These are phyloP conservation scores for Nicotiana paniculata DNA, from an alignment of 257 asterid species.

Conservation along the genomic window DNA sequence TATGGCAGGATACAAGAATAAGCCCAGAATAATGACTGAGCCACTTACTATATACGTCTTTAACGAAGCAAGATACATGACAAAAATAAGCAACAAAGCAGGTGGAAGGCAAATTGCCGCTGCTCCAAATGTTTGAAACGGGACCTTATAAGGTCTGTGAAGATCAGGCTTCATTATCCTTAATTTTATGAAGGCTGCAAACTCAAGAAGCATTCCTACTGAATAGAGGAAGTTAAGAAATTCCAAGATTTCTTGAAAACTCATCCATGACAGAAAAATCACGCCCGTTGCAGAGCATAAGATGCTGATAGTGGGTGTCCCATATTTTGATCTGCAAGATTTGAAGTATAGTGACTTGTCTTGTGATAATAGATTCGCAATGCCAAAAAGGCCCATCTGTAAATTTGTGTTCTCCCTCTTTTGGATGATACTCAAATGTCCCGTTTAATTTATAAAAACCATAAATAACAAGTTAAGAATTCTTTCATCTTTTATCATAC, in stretches of 20 bases:
- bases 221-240: conserved; percentile 90
- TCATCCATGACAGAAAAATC: conserved; percentile 88
- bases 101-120: conserved; percentile 74
- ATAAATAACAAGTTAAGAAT: neutral
- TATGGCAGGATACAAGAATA: conserved; percentile 43
- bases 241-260: conserved; percentile 86
- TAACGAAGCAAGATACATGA: conserved; percentile 73
- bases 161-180: conserved; percentile 70
- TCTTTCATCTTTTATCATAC: neutral
- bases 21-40: conserved; percentile 46
- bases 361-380: neutral
- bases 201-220: conserved; percentile 80
- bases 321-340: conserved; percentile 67
- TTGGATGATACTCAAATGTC: neutral
- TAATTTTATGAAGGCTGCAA: conserved; percentile 78
- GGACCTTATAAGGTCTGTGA: conserved; percentile 80
- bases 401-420: neutral
- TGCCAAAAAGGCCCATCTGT: neutral
- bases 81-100: conserved; percentile 58
- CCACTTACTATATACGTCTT: conserved; percentile 67
- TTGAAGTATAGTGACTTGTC: neutral
- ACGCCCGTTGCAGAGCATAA: conserved; percentile 84
- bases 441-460: neutral
- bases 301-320: conserved; percentile 90
- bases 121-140: conserved; percentile 60